These are phyloP conservation scores for Mycena galopus DNA, from an alignment of 768 basidiomycete species.

Conservation along the genomic window DNA sequence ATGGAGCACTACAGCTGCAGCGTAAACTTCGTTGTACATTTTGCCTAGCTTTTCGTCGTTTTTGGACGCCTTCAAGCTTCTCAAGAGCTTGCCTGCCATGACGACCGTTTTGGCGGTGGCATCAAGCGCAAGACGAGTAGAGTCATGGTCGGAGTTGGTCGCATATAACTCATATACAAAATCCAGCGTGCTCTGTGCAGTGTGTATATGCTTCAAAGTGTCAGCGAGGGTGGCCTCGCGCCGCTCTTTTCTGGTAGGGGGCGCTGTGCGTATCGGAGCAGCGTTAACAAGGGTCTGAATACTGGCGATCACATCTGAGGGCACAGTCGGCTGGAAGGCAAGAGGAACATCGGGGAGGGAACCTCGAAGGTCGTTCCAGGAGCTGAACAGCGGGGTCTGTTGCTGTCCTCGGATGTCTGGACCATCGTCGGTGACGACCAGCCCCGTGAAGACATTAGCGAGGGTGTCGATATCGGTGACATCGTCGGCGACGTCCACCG, in stretches of 20 bases:
- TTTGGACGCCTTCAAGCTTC: slow-evolving; percentile 23
- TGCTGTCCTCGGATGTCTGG: slow-evolving; percentile 26
- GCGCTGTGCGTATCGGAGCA: slow-evolving; percentile 10
- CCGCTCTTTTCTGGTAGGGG: slow-evolving; percentile 17
- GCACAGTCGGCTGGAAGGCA: too few relatives aligned
- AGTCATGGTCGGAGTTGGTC: slow-evolving; percentile 23
- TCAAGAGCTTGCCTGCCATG: slow-evolving; percentile 26
- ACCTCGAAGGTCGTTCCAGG: slow-evolving; percentile 16
- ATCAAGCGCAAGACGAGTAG: slow-evolving; percentile 20
- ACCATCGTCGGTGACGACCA: slow-evolving; percentile 19
- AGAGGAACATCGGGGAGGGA: slow-evolving; percentile 18
- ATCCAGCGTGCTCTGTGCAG: neutral
- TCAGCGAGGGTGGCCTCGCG: too few relatives aligned
- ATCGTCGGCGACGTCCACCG: neutral
- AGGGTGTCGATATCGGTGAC: neutral
- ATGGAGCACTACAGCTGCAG: slow-evolving; percentile 24
- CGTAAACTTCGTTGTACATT: slow-evolving; percentile 19
- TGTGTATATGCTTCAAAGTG: too few relatives aligned
- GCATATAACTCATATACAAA: slow-evolving; percentile 14
- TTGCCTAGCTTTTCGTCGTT: slow-evolving; percentile 14
- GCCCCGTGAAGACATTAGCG: neutral
- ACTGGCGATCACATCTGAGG: too few relatives aligned
- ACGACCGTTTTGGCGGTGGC: slow-evolving; percentile 25
- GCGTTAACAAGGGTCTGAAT: neutral
- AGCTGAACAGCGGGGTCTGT: slow-evolving; percentile 30